Evolutionary conservation across 2,329 filamentous ascomycete genomes (phyloP), one percentile per base, ranked within the genome.

Genomic region (Emergomyces orientalis): DNA sequence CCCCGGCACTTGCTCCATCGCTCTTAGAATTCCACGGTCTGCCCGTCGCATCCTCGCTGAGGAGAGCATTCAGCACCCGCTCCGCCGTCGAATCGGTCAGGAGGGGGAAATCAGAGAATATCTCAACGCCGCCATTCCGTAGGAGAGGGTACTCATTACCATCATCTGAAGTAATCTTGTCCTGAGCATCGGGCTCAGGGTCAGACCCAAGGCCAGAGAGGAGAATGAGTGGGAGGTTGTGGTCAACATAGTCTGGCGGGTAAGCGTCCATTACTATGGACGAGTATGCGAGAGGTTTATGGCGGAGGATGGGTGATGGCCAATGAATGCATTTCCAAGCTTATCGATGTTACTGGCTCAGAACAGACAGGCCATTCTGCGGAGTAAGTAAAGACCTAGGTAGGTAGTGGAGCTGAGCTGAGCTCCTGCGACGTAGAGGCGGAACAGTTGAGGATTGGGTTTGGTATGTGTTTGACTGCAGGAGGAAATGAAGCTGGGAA

Each of bases 151-250:
- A 80, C 56, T 79, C 71, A 67, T 80, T 57, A 17, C 61, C 61
- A 41, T 56, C 67, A 32, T 70, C 67, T n/a, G 65, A 43, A 7
- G 54, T n/a, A 17, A 22, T 22, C 4, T 39, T 25, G 19, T 54
- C 45, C 27, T 55, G 30, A 14, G 27, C 7, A 5, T 72, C 70
- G 59, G 70, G 72, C 69, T 75, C 77, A 54, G 64, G 69, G 9
- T 66, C 69, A 67, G 72, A 72, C 71, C 77, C 81, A 41, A 97
- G 82, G 14, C 93, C 94, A 45, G 91, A 91, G 41, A 96, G 83
- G 56, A 95, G 80, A 65, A 97, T 78, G 63, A 96, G 82, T 43
- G 93, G 93, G 70, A 95, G 82, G 77, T 94, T 95, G 77, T 94
- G 91, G 73, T 87, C 85, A 74, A 96, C 81, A 79, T 92, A 96